These are phyloP conservation scores for Pseudocercospora macadamiae DNA, from an alignment of 2,329 filamentous ascomycete species.

Conservation along the genomic window DNA sequence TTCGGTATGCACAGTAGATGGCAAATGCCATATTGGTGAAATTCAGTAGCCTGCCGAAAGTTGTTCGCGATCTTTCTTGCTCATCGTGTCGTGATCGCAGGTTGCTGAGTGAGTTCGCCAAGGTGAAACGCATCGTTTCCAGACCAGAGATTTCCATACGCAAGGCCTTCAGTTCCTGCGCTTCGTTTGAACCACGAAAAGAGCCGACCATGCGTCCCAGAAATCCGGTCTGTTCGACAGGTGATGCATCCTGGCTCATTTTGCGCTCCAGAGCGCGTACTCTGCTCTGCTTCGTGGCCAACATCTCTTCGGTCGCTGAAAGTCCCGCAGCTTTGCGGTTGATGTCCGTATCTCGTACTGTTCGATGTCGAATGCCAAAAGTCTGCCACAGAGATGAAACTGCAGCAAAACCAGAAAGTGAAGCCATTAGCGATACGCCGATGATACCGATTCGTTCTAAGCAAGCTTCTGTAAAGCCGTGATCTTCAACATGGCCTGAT, in stretches of 20 bases:
- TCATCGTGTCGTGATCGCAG: constrained; percentile 66
- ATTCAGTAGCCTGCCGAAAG: constrained; percentile 66
- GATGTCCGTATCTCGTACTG: constrained; percentile 69
- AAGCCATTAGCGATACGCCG: constrained; percentile 82
- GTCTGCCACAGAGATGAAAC: constrained; percentile 86
- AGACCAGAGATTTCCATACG: constrained; percentile 78
- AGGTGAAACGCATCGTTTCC: constrained; percentile 74
- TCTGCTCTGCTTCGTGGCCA: constrained; percentile 72
- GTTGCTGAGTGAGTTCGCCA: constrained; percentile 66
- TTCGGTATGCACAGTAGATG: constrained; percentile 82
- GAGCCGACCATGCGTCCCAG: constrained; percentile 74
- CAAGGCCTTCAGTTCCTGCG: constrained; percentile 58
- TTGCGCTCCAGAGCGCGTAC: constrained; percentile 72
- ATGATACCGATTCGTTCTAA: constrained; percentile 76
- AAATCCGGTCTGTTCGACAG: constrained; percentile 57
- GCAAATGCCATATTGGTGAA: constrained; percentile 71
- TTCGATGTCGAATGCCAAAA: constrained; percentile 67
- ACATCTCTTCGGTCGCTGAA: constrained; percentile 77
- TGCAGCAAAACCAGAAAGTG: constrained; percentile 87
- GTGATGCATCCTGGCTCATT: constrained; percentile 45
- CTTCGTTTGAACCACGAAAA: constrained; percentile 67
- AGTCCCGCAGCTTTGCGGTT: constrained; percentile 77
- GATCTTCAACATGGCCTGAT: constrained; percentile 37
- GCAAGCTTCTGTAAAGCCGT: constrained; percentile 59
- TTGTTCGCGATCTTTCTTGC: constrained; percentile 68